Percentiles rank a stretch among this genome's conserved stretches.
phyloP scores from a whole-genome alignment of 78 protist species.

The Dictyostelium intermedium region DNA sequence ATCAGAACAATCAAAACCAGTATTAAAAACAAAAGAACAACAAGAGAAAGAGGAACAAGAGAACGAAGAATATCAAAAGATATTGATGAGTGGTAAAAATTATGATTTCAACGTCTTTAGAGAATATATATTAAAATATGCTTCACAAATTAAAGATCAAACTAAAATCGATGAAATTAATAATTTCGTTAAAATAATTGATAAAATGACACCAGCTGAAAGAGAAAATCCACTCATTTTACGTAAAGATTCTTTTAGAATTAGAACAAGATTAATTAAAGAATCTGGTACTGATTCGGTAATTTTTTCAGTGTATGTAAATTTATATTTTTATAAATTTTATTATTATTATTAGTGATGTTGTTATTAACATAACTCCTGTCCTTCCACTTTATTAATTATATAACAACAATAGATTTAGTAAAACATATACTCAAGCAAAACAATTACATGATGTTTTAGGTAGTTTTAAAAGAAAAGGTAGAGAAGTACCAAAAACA shows the following conservation, averaged over 20 bases:
- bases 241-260: conserved; percentile 40
- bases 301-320: conserved; percentile 17
- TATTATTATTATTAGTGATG: background rate
- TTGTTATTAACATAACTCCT: background rate
- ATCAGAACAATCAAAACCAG: background rate
- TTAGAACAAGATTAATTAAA: conserved; percentile 27
- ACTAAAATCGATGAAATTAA: background rate
- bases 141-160: background rate
- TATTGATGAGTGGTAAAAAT: background rate
- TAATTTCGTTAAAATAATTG: conserved; percentile 25
- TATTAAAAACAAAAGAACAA: background rate
- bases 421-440: conserved; percentile 23
- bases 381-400: too few species aligned
- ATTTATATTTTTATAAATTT: background rate
- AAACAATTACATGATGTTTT: conserved; percentile 12
- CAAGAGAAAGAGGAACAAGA: background rate
- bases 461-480: conserved; percentile 35
- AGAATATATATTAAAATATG: background rate
- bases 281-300: conserved; percentile 4
- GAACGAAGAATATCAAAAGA: background rate
- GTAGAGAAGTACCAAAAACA: conserved; percentile 28
- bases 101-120: conserved; percentile 1
- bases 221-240: conserved; percentile 56
- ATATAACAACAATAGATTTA: conserved; percentile 6
- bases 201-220: conserved; percentile 45